These are phyloP conservation scores for Albophoma yamanashiensis DNA, from an alignment of 2,329 filamentous ascomycete species.

Conservation along the genomic window DNA sequence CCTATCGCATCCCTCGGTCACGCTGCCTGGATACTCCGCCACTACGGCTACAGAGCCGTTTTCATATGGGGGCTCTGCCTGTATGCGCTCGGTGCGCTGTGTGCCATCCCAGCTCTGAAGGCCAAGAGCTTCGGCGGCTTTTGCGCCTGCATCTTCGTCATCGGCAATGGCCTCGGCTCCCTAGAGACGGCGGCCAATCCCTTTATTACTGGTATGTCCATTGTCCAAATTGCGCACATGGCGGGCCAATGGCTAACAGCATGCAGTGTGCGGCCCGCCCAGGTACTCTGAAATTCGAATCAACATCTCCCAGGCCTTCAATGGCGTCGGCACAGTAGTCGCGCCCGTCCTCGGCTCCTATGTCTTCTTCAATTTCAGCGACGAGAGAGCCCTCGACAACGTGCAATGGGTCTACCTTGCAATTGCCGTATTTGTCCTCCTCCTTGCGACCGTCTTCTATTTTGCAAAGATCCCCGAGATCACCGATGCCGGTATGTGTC, in stretches of 20 bases:
- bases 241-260: background rate
- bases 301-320: conserved; percentile 68
- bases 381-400: conserved; percentile 46
- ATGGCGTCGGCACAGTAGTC: conserved; percentile 63
- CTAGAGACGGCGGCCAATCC: conserved; percentile 72
- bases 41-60: conserved; percentile 54
- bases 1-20: conserved; percentile 58
- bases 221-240: background rate
- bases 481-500: conserved; percentile 33
- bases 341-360: conserved; percentile 63
- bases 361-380: conserved; percentile 58
- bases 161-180: conserved; percentile 62
- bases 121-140: conserved; percentile 63
- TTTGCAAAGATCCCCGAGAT: conserved; percentile 60
- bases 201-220: conserved; percentile 44
- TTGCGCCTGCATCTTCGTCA: conserved; percentile 61
- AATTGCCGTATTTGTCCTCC: conserved; percentile 60
- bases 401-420: conserved; percentile 71
- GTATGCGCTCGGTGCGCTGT: conserved; percentile 51
- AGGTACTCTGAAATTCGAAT: conserved; percentile 63
- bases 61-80: conserved; percentile 59
- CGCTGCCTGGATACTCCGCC: conserved; percentile 52
- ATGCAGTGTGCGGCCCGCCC: conserved; percentile 43
- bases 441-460: conserved; percentile 57
- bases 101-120: conserved; percentile 46